These are phyloP conservation scores for Zhuliangozyma parablackwelliae DNA, from an alignment of 1,139 yeast species.

Conservation along the genomic window DNA sequence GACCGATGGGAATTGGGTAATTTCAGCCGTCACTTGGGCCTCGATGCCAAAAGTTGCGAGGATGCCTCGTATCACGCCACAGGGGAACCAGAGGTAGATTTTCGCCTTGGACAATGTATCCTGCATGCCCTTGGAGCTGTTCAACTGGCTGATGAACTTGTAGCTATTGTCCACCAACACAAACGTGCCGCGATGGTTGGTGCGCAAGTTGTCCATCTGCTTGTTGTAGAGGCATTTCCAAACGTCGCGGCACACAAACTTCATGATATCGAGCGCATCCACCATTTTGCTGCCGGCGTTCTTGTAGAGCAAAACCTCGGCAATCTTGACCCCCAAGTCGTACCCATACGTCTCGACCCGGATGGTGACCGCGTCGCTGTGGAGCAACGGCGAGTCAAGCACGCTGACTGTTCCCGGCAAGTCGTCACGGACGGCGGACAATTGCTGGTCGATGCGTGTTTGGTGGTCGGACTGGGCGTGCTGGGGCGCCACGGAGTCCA, in stretches of 20 bases:
- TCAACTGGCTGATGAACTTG: slow-evolving; percentile 51
- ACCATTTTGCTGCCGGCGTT: slow-evolving; percentile 42
- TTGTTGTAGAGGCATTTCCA: slow-evolving; percentile 79
- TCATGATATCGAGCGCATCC: slow-evolving; percentile 78
- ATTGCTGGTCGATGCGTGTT: slow-evolving; percentile 19
- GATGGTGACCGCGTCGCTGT: slow-evolving; percentile 52
- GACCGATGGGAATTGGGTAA: slow-evolving; percentile 60
- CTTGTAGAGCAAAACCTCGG: slow-evolving; percentile 64
- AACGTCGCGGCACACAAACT: slow-evolving; percentile 86
- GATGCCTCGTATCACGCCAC: slow-evolving; percentile 82
- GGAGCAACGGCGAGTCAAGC: slow-evolving; percentile 29
- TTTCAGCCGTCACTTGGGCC: slow-evolving; percentile 64
- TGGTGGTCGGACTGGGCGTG: slow-evolving; percentile 7
- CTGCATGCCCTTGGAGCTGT: slow-evolving; percentile 44
- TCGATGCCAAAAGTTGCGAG: slow-evolving; percentile 67
- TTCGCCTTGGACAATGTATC: slow-evolving; percentile 47
- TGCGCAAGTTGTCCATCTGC: slow-evolving; percentile 86
- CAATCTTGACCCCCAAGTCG: slow-evolving; percentile 67
- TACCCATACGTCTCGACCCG: slow-evolving; percentile 70
- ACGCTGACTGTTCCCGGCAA: slow-evolving; percentile 42
- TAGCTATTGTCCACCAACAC: slow-evolving; percentile 70
- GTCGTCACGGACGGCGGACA: slow-evolving; percentile 22
- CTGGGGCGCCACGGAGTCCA: slow-evolving; percentile 8
- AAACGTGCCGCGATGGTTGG: slow-evolving; percentile 86
- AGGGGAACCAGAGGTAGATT: slow-evolving; percentile 71